Evolutionary conservation across 139 green algal genomes (phyloP).

Genomic region (Spirogloea muscicola): DNA sequence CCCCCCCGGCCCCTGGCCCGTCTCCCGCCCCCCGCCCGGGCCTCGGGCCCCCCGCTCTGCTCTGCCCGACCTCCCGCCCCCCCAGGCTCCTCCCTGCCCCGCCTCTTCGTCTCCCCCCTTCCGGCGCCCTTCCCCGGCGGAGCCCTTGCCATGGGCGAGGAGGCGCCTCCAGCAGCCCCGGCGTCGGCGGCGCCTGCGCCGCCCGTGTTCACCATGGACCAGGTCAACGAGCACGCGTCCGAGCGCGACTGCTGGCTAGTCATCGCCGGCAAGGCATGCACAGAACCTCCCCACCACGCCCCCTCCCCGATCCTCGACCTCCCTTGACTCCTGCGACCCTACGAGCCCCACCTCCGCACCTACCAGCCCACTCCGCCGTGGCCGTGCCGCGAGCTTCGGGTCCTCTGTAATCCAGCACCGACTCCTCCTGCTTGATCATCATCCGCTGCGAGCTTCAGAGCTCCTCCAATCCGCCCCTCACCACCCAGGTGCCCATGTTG

Average conservation of each 20-base stretch:
- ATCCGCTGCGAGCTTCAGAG: neutral
- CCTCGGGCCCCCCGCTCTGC: too few relatives aligned
- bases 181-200: too few relatives aligned
- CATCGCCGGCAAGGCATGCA: slow-evolving; percentile 54
- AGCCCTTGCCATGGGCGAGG: too few relatives aligned
- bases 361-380: neutral
- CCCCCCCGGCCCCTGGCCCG: too few relatives aligned
- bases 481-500: neutral
- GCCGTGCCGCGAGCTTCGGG: neutral
- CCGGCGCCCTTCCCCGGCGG: too few relatives aligned
- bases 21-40: too few relatives aligned
- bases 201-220: neutral
- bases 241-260: slow-evolving; percentile 56
- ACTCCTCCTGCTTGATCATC: neutral
- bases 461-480: too few relatives aligned
- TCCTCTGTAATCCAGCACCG: neutral
- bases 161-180: too few relatives aligned
- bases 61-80: too few relatives aligned
- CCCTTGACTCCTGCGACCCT: neutral
- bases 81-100: too few relatives aligned
- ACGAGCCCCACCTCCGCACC: neutral
- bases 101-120: too few relatives aligned
- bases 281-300: neutral
- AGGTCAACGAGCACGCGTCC: slow-evolving; percentile 35
- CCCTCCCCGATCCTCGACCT: neutral